Evolutionary conservation across 164 flowering plant species (phyloP), one percentile per base, ranked within the genome.

Genomic region (Dillenia turbinata): DNA sequence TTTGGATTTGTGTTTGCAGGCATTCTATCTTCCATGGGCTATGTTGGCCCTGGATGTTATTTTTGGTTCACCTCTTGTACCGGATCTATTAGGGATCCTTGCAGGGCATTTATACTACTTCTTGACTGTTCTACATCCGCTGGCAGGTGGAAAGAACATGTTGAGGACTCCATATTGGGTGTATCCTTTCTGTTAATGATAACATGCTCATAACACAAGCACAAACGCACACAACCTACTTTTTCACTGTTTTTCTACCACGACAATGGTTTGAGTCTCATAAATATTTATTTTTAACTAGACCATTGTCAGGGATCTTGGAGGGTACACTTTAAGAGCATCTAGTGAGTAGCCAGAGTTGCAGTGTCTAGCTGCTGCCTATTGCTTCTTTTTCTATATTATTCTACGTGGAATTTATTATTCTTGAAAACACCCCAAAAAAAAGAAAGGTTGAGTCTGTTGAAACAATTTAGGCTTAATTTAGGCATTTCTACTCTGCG

Each of bases 21-120:
- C 96, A 52, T 95, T 95, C 75, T 95, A 95, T 73, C 75, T 95
- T 17, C 99, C 99, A 52, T 95, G 97, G 99, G 88, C 92, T 54
- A 92, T 95, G 97, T 94, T 95, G 51, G 91, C 73, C 26, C 67
- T 95, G 74, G 99, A 95, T 74, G 96, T 90, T 59, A 79, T 95
- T 55, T 95, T 95, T 66, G 99, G 99, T 69, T 85, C 97, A 12
- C 73, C 78, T 8, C 63, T 85, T 49, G 26, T 77, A 49, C 97
- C 96, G 44, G 91, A 92, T 66, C 80, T 95, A 7, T 56, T 92
- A 66, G 99, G 99, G 24, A 95, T 95, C 64, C 46, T 95, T 26
- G 97, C 96, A 9, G 99, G 99, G 26, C 99, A 95, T 79, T 61
- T 95, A 3, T 92, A 88, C 68, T 95, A 95, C 81, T 95, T 95